Percentiles rank a stretch among this genome's conserved stretches.
Evolutionary conservation across 257 asterid genomes (phyloP).

Genomic region (Paulownia fortunei): DNA sequence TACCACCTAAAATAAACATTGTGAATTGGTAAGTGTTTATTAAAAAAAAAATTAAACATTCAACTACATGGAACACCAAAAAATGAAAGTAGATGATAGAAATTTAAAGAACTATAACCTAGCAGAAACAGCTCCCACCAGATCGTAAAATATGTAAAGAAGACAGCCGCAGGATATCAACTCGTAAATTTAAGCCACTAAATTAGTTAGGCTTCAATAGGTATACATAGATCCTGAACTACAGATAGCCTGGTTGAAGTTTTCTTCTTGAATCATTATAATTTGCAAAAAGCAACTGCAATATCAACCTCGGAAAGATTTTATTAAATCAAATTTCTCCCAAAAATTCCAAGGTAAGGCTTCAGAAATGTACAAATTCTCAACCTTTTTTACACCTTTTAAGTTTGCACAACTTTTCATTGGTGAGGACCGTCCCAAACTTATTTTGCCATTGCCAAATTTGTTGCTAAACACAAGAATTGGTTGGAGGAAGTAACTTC

Average conservation of each 20-base stretch:
- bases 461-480: background rate
- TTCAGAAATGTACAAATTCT: background rate
- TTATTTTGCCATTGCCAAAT: background rate
- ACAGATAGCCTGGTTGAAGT: background rate
- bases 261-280: too few relatives aligned
- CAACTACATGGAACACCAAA: background rate
- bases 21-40: too few relatives aligned
- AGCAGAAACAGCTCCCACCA: background rate
- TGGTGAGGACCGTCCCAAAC: background rate
- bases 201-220: too few relatives aligned
- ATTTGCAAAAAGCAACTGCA: too few relatives aligned
- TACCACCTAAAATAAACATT: constrained; percentile 59
- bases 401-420: background rate
- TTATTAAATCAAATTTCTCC: background rate
- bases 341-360: background rate
- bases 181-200: background rate
- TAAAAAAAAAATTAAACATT: too few relatives aligned
- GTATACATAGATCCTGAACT: background rate
- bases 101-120: background rate
- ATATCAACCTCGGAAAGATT: background rate
- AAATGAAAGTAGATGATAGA: background rate
- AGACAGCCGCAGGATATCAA: background rate
- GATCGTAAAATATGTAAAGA: background rate
- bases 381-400: background rate
- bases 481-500: background rate